A percentile compares a stretch with the other conserved stretches of the same genome.
Evolutionary conservation across 148 eudicot species (phyloP).

Genomic region (Heliosperma pusillum): DNA sequence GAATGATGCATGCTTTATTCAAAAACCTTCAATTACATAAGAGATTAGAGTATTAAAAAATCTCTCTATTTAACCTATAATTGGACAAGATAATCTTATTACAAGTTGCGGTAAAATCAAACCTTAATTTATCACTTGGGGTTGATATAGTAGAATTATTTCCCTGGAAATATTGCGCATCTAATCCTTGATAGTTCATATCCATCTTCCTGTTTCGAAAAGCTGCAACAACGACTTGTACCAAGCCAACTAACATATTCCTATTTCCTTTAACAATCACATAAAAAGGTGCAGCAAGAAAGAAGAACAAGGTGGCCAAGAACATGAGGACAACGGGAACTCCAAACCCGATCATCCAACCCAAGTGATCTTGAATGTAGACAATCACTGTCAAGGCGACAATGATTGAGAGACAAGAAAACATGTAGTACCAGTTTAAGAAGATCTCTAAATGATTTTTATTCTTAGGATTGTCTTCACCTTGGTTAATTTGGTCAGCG

Average conservation of each 20-base stretch:
- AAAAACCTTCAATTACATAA: too few species aligned
- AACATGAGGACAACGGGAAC: slow-evolving; percentile 68
- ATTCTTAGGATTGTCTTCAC: slow-evolving; percentile 13
- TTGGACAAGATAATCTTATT: too few species aligned
- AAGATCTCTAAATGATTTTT: slow-evolving; percentile 38
- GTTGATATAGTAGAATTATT: slow-evolving; percentile 24
- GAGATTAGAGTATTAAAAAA: too few species aligned
- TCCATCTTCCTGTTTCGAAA: slow-evolving; percentile 45
- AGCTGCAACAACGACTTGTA: slow-evolving; percentile 52
- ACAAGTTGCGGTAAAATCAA: neutral
- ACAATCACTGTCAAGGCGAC: slow-evolving; percentile 62
- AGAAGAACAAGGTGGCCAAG: slow-evolving; percentile 40
- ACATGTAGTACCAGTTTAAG: slow-evolving; percentile 74
- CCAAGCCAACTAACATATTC: slow-evolving; percentile 52
- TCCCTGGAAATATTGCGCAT: too few species aligned
- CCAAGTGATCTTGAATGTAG: slow-evolving; percentile 68
- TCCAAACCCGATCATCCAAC: slow-evolving; percentile 76
- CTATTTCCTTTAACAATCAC: slow-evolving; percentile 41
- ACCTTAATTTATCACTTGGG: slow-evolving; percentile 61
- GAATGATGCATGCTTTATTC: slow-evolving; percentile 61
- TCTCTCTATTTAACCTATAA: too few species aligned
- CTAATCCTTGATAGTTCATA: too few species aligned
- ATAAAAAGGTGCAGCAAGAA: slow-evolving; percentile 54
- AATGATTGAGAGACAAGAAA: slow-evolving; percentile 41
- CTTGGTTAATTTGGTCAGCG: slow-evolving; percentile 64